Percentiles rank a stretch among this genome's conserved stretches.
These are phyloP conservation scores for Codiaeum variegatum DNA, from an alignment of 441 rosid genomes.

Conservation along the genomic window DNA sequence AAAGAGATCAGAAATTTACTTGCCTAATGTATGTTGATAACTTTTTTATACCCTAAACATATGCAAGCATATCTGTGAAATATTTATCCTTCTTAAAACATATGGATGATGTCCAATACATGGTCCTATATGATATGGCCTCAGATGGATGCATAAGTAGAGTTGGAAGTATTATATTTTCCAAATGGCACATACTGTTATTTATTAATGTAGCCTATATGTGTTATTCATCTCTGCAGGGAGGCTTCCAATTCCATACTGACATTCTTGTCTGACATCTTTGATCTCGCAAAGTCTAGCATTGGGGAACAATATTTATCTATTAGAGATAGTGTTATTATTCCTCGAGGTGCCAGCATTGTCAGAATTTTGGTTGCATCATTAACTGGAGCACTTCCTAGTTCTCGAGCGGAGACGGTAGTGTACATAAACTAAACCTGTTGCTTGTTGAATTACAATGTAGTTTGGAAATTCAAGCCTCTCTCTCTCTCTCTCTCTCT, in stretches of 20 bases:
- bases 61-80: not conserved
- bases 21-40: not conserved
- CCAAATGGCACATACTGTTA: conserved; percentile 7
- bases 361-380: conserved; percentile 82
- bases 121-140: not conserved
- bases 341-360: conserved; percentile 82
- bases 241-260: conserved; percentile 95
- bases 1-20: not conserved
- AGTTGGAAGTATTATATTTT: not conserved
- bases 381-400: conserved; percentile 92
- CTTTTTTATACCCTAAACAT: not conserved
- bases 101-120: not conserved
- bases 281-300: conserved; percentile 71
- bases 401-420: conserved; percentile 92
- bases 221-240: conserved; percentile 41
- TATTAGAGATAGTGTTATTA: conserved; percentile 61
- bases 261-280: conserved; percentile 84
- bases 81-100: not conserved
- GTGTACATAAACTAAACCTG: not conserved
- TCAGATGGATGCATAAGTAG: not conserved
- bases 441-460: not conserved
- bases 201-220: not conserved
- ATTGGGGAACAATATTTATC: conserved; percentile 59
- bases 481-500: not conserved
- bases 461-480: conserved; percentile 1